Evolutionary conservation across 139 green algal species (phyloP).

Genomic region (Chlamydomonas incerta): DNA sequence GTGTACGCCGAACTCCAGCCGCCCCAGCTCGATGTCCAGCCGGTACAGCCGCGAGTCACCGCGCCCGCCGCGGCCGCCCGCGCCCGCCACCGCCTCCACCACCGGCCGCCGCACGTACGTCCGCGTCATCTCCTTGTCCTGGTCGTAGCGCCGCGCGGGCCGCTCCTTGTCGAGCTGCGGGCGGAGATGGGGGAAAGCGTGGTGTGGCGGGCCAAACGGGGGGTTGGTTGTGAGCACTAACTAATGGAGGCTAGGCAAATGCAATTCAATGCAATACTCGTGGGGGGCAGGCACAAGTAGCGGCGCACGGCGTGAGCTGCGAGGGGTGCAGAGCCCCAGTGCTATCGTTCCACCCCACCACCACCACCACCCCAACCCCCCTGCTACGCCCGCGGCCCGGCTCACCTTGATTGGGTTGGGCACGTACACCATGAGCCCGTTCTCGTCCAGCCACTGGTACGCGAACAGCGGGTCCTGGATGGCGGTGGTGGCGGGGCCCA

Average conservation of each 20-base stretch:
- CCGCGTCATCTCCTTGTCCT: conserved; percentile 52
- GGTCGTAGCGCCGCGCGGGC: conserved; percentile 57
- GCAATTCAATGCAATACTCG: no score
- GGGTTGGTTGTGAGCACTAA: no score
- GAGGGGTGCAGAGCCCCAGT: no score
- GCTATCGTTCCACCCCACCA: no score
- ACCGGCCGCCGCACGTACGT: conserved; percentile 53
- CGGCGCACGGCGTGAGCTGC: no score
- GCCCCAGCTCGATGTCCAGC: conserved; percentile 68
- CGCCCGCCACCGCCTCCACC: neutral
- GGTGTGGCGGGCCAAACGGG: no score
- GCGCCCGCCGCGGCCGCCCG: neutral
- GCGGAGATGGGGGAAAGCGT: neutral
- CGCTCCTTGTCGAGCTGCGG: conserved; percentile 42
- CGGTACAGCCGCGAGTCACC: conserved; percentile 49
- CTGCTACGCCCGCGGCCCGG: no score
- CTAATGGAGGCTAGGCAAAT: no score
- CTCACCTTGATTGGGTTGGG: conserved; percentile 59
- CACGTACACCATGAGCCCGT: conserved; percentile 62
- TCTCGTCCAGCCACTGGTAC: conserved; percentile 57
- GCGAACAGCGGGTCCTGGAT: conserved; percentile 34
- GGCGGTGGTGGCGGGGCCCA: neutral
- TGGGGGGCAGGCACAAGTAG: no score
- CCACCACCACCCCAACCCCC: no score
- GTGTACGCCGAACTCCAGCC: conserved; percentile 71